These are phyloP conservation scores for Tausonia pullulans DNA, from an alignment of 1,284 basidiomycete genomes.

Conservation along the genomic window DNA sequence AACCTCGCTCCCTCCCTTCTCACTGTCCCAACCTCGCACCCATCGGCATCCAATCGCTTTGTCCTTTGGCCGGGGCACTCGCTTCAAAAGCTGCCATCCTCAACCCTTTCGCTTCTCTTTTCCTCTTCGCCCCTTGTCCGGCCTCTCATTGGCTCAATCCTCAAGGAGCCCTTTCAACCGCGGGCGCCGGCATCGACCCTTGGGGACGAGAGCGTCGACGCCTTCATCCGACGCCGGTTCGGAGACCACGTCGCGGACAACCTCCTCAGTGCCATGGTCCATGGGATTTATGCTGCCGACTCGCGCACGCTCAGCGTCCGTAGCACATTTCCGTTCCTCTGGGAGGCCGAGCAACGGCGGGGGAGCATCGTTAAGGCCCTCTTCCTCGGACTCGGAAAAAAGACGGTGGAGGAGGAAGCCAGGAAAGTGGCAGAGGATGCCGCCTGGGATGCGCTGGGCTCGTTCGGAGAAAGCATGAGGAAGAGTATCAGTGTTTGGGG, in stretches of 20 bases:
- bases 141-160: conserved; percentile 43
- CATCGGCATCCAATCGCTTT: conserved; percentile 63
- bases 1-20: conserved; percentile 49
- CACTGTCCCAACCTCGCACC: conserved; percentile 50
- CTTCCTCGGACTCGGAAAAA: conserved; percentile 36
- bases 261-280: conserved; percentile 72
- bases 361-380: conserved; percentile 59
- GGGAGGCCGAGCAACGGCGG: conserved; percentile 53
- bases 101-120: conserved; percentile 37
- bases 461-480: conserved; percentile 43
- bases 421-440: conserved; percentile 20
- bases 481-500: conserved; percentile 61
- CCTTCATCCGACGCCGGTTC: conserved; percentile 65
- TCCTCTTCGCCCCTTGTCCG: conserved; percentile 31
- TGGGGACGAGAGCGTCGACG: conserved; percentile 69
- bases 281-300: conserved; percentile 88
- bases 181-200: conserved; percentile 33
- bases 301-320: conserved; percentile 61
- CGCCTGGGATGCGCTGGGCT: conserved; percentile 43
- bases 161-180: conserved; percentile 50
- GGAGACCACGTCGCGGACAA: conserved; percentile 58
- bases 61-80: conserved; percentile 50
- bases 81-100: conserved; percentile 41
- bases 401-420: conserved; percentile 16
- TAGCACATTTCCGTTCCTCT: conserved; percentile 62